Conservation (phyloP, 208 protist genomes). For the Angomonas deanei region DNA sequence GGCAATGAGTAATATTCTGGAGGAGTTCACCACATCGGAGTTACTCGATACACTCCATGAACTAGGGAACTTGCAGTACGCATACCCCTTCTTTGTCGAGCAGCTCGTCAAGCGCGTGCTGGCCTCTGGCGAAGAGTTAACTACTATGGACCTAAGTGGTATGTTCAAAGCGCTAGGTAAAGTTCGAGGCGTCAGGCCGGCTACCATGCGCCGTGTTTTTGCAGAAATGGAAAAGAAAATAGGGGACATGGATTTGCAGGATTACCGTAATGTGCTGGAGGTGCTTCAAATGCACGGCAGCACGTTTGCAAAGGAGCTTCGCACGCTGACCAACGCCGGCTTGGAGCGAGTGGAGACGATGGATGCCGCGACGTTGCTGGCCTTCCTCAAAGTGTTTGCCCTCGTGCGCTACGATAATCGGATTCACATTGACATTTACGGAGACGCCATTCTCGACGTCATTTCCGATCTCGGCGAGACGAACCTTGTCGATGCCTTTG, state of each 20-base stretch:
- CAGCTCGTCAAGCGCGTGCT: constrained; percentile 35
- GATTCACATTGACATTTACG: constrained; percentile 84
- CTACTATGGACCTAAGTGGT: constrained; percentile 52
- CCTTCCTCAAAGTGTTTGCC: constrained; percentile 63
- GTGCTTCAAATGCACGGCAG: constrained; percentile 26
- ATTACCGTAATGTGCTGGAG: constrained; percentile 59
- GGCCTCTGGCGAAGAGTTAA: constrained; percentile 36
- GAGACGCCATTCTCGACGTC: constrained; percentile 75
- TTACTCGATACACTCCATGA: constrained; percentile 49
- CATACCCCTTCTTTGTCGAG: constrained; percentile 50
- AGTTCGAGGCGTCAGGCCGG: constrained; percentile 49
- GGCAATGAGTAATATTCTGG: constrained; percentile 48
- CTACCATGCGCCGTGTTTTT: constrained; percentile 39
- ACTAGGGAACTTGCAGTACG: constrained; percentile 57
- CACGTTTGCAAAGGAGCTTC: constrained; percentile 55
- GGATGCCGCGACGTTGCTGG: constrained; percentile 62
- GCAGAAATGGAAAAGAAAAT: constrained; percentile 37
- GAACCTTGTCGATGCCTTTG: constrained; percentile 68
- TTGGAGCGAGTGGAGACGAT: constrained; percentile 77
- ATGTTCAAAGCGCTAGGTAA: constrained; percentile 31
- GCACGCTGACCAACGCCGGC: constrained; percentile 50
- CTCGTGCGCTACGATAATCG: constrained; percentile 52
- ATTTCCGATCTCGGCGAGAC: constrained; percentile 52
- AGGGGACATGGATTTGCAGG: constrained; percentile 66
- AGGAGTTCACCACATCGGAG: constrained; percentile 72